Percentiles rank a stretch among this genome's conserved stretches.
These are phyloP conservation scores for Cryomyces minteri DNA, from an alignment of 495 filamentous ascomycete genomes.

Conservation along the genomic window DNA sequence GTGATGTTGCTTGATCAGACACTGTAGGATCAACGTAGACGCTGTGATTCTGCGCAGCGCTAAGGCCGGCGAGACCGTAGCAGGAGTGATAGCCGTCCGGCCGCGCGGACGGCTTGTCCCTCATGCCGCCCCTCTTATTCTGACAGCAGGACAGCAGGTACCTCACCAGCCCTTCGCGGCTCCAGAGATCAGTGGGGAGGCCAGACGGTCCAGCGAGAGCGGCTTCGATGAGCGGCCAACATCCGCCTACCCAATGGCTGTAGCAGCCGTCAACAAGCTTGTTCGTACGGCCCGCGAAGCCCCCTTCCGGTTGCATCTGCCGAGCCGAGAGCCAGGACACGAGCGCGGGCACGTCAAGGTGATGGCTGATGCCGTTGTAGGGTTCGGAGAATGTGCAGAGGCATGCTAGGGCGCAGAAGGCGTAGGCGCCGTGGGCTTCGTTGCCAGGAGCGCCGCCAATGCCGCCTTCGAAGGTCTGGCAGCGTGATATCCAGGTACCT, in stretches of 20 bases:
- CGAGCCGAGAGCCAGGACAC: slow-evolving; percentile 75
- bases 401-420: slow-evolving; percentile 82
- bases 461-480: slow-evolving; percentile 89
- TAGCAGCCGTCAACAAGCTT: slow-evolving; percentile 97
- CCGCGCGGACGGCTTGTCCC: slow-evolving; percentile 81
- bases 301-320: slow-evolving; percentile 84
- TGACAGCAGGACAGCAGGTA: slow-evolving; percentile 88
- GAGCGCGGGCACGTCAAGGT: slow-evolving; percentile 59
- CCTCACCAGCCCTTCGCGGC: slow-evolving; percentile 61
- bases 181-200: slow-evolving; percentile 35
- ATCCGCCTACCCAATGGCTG: slow-evolving; percentile 90
- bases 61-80: slow-evolving; percentile 77
- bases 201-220: slow-evolving; percentile 33
- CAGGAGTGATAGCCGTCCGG: slow-evolving; percentile 83
- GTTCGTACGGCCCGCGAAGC: slow-evolving; percentile 85
- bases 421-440: slow-evolving; percentile 93
- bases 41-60: slow-evolving; percentile 60
- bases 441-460: slow-evolving; percentile 63
- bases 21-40: slow-evolving; percentile 23
- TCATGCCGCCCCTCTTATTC: slow-evolving; percentile 55
- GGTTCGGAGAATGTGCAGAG: slow-evolving; percentile 69
- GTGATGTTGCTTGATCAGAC: slow-evolving; percentile 12
- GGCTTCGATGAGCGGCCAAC: slow-evolving; percentile 83
- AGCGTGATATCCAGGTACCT: slow-evolving; percentile 61
- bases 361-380: slow-evolving; percentile 44